These are phyloP conservation scores for Phialophora verrucosa DNA, from an alignment of 2,329 filamentous ascomycete species.

Conservation along the genomic window DNA sequence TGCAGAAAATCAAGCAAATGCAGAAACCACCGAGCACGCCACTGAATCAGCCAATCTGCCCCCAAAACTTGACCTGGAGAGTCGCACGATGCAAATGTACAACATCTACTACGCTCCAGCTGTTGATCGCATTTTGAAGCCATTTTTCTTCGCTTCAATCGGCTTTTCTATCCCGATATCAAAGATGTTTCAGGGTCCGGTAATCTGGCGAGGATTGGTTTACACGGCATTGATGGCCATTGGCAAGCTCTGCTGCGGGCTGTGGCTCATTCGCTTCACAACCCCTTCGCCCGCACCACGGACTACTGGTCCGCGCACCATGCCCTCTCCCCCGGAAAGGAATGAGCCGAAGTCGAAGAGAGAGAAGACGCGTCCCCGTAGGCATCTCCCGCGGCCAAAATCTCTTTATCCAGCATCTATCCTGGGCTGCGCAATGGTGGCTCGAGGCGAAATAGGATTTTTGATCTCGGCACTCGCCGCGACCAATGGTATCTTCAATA, in stretches of 20 bases:
- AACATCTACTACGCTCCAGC: slow-evolving; percentile 54
- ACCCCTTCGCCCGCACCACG: slow-evolving; percentile 9
- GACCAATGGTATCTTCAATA: slow-evolving; percentile 55
- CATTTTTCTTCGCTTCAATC: slow-evolving; percentile 74
- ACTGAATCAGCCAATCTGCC: neutral
- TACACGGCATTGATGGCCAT: slow-evolving; percentile 74
- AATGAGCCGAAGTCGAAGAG: neutral
- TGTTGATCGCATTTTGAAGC: slow-evolving; percentile 64
- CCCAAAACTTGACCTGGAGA: slow-evolving; percentile 10
- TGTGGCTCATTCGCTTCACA: slow-evolving; percentile 59
- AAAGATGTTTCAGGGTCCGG: slow-evolving; percentile 66
- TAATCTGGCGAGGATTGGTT: slow-evolving; percentile 75
- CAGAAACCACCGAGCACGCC: neutral
- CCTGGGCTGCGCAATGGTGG: slow-evolving; percentile 72
- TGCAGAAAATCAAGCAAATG: neutral
- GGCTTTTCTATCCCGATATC: slow-evolving; percentile 80
- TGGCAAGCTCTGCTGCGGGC: slow-evolving; percentile 64
- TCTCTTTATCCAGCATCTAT: slow-evolving; percentile 72
- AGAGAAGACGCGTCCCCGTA: neutral
- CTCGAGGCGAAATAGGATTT: slow-evolving; percentile 80
- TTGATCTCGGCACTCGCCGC: slow-evolving; percentile 73
- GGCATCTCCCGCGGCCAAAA: slow-evolving; percentile 47
- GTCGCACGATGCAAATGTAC: slow-evolving; percentile 47
- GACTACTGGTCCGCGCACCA: neutral
- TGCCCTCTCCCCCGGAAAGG: slow-evolving; percentile 17